A percentile compares a stretch with the other conserved stretches of the same genome.
Conservation (phyloP, 352 stramenopile species). For the Elongisporangium anandrum region DNA sequence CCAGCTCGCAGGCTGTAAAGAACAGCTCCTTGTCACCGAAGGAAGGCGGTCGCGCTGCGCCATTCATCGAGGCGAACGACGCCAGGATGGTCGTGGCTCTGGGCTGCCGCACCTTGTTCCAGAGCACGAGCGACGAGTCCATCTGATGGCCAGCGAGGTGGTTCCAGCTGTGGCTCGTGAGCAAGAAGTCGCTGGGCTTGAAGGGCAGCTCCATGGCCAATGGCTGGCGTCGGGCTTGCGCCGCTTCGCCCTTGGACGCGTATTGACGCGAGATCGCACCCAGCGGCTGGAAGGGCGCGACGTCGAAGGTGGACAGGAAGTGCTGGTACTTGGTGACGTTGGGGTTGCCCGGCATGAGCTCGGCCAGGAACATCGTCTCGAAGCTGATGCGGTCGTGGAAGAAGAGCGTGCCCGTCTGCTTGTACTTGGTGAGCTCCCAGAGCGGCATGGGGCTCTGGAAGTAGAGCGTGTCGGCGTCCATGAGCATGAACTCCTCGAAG, state of each 20-base stretch:
- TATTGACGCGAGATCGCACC: slow-evolving; percentile 22
- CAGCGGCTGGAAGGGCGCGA: slow-evolving; percentile 31
- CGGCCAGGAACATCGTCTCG: slow-evolving; percentile 33
- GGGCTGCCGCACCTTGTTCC: slow-evolving; percentile 62
- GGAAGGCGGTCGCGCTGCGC: slow-evolving; percentile 27
- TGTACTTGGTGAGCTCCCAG: slow-evolving; percentile 50
- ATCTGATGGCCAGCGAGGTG: slow-evolving; percentile 57
- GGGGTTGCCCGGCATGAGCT: slow-evolving; percentile 17
- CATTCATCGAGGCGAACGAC: slow-evolving; percentile 45
- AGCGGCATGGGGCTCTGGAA: slow-evolving; percentile 52
- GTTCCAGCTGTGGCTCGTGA: slow-evolving; percentile 62
- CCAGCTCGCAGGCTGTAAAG: slow-evolving; percentile 62
- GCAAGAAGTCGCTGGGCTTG: slow-evolving; percentile 49
- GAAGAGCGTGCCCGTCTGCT: slow-evolving; percentile 46
- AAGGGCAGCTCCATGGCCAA: slow-evolving; percentile 20
- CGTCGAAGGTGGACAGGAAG: slow-evolving; percentile 56
- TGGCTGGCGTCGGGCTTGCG: slow-evolving; percentile 16
- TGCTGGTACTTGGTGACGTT: slow-evolving; percentile 32
- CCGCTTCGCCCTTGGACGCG: slow-evolving; percentile 1
- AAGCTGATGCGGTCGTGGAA: slow-evolving; percentile 49
- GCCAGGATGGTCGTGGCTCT: slow-evolving; percentile 61
- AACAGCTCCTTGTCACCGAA: slow-evolving; percentile 83
- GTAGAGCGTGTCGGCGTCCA: slow-evolving; percentile 64
- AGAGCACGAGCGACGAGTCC: slow-evolving; percentile 76
- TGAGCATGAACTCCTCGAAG: slow-evolving; percentile 70